Evolutionary conservation across 1,139 yeast genomes (phyloP), one percentile per base, ranked within the genome.

Genomic region (Kodamaea arcana): DNA sequence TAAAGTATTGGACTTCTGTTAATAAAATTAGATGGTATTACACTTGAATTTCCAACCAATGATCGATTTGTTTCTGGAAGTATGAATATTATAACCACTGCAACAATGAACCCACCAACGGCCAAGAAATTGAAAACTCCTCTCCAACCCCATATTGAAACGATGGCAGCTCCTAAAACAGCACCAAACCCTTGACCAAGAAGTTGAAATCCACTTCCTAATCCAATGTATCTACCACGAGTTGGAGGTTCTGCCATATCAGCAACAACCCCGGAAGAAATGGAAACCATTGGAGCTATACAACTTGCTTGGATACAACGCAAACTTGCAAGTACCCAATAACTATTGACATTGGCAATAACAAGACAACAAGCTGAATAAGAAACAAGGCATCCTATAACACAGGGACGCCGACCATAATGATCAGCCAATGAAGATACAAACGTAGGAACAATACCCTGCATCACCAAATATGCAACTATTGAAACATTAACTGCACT

Each of bases 171-270:
- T 15, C 95, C 95, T 17, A 85, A 58, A 10, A 85, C 58, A 0
- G 94, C 87, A 5, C 94, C 90, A 41, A 83, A 65, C 0, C 86
- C 87, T 48, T 79, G 83, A 1, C 94, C 94, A 14, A 83, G 50
- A 7, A 83, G 65, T 3, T 80, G 72, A n/a, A 80, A 59, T 0
- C 94, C 94, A 12, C 74, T 57, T 2, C 75, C 71, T 14, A 78
- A 50, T 0, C 92, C 90, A 31, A 79, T 71, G 38, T 69, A 72
- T 9, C 74, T 67, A 7, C 94, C 95, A 39, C 95, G 65, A 39
- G 80, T 78, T 12, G 63, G 62, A 28, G 80, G 62, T 0, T 76
- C 68, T 0, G 86, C 75, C 29, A 80, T 58, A 52, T 86, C 95
- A 4, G 85, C 83, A 31, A 80, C 75, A 0, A 80, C 69, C 0